Evolutionary conservation across 495 filamentous ascomycete species (phyloP).

Genomic region (Podospora pseudoanserina): DNA sequence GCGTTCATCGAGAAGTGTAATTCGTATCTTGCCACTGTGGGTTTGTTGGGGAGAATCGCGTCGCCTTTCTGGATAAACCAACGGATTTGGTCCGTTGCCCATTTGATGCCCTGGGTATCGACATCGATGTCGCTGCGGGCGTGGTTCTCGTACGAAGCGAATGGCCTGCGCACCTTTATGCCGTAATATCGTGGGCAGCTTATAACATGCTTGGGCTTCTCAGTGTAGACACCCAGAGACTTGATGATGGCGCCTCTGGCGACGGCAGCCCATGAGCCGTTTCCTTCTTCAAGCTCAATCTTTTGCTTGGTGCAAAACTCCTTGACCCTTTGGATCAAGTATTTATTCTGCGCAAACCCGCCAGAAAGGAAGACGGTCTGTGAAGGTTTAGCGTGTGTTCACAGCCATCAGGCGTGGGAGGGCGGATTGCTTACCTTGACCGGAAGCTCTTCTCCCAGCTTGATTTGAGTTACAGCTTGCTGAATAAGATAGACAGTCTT

Average conservation of each 20-base stretch:
- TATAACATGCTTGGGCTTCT: conserved; percentile 16
- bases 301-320: conserved; percentile 17
- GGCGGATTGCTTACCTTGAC: conserved; percentile 15
- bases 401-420: not conserved
- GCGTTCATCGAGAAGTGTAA: conserved; percentile 26
- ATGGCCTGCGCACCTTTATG: conserved; percentile 23
- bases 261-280: conserved; percentile 32
- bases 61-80: conserved; percentile 31
- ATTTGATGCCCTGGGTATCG: conserved; percentile 21
- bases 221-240: conserved; percentile 29
- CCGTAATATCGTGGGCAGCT: conserved; percentile 32
- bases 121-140: conserved; percentile 12
- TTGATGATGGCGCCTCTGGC: conserved; percentile 32
- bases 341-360: conserved; percentile 26
- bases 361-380: conserved; percentile 29
- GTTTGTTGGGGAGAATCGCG: conserved; percentile 25
- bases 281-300: conserved; percentile 24
- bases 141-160: conserved; percentile 18
- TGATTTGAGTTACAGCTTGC: conserved; percentile 23
- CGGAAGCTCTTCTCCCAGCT: conserved; percentile 19
- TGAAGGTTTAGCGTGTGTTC: not conserved
- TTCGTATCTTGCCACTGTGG: conserved; percentile 17
- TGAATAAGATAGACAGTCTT: conserved; percentile 25
- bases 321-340: conserved; percentile 21
- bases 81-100: conserved; percentile 28